Base-by-base conservation (phyloP, 805 yeast species). In the Lachancea sp. region DNA sequence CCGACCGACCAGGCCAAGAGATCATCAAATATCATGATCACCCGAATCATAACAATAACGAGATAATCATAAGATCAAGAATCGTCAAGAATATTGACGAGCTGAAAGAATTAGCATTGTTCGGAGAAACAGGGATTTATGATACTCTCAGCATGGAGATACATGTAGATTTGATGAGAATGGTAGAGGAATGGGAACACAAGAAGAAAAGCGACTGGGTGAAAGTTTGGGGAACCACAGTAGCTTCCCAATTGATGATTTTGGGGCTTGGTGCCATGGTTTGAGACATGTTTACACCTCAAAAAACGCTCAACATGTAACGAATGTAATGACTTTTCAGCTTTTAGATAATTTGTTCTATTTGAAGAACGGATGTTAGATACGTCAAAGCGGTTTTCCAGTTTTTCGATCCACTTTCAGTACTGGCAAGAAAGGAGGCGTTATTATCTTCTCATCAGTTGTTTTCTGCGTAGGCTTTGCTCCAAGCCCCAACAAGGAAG, bases 251-350 rank as follows among this genome's bases (percentile, higher is more conserved):
- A 50, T 55, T 77, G 34, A 56, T 77, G 25, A 63, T 77, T 24
- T 67, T 77, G 31, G 83, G 83, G 1, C 62, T 77, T 29, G 82
- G 82, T 7, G 80, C 75, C 1, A 68, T 77, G 59, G 80, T 74
- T 5, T 73, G 55, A 39, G 13, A 7, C n/a, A 5, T 18, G 6
- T 9, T n/a, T 4, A 11, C 21, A 18, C 21, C 8, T 6, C 6
- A 15, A 15, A 5, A 16, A 7, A 17, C 19, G 7, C 13, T 24
- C 31, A 16, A 17, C n/a, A 8, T 15, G 15, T 32, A 18, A 38
- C 17, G 35, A 31, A 30, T 20, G 16, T 32, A 32, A 31, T 15
- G 36, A 32, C 17, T 28, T 26, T 9, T 13, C 30, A 28, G 16
- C 8, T 13, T 28, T 12, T 13, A 15, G 16, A n/a, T n/a, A n/a